Evolutionary conservation across 176 grass and related monocot genomes (phyloP).

Genomic region (Eragrostis nindensis): DNA sequence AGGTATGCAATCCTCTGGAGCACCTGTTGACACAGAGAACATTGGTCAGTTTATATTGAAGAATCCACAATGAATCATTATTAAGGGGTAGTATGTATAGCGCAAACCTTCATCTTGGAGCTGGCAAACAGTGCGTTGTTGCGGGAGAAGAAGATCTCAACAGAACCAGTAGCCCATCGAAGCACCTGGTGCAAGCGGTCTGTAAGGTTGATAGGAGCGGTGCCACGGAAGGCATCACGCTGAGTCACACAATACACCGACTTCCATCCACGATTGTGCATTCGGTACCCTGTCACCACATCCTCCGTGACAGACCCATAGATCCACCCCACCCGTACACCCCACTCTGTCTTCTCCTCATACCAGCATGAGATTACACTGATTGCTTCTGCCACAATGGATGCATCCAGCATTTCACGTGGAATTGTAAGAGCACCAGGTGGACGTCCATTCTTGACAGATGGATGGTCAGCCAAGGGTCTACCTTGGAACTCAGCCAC

Average conservation of each 20-base stretch:
- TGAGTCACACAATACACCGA: conserved; percentile 97
- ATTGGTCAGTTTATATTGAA: conserved; percentile 21
- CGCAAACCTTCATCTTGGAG: conserved; percentile 82
- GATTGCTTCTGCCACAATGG: conserved; percentile 90
- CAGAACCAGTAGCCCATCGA: conserved; percentile 93
- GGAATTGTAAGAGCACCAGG: conserved; percentile 86
- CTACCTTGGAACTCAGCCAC: conserved; percentile 95
- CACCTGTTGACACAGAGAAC: conserved; percentile 51
- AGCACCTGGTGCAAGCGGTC: conserved; percentile 97
- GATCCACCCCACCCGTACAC: conserved; percentile 88
- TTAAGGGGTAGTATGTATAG: conserved; percentile 5
- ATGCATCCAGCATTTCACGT: conserved; percentile 82
- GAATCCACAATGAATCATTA: conserved; percentile 25
- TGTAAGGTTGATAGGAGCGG: conserved; percentile 93
- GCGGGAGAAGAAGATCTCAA: conserved; percentile 97
- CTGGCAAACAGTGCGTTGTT: conserved; percentile 89
- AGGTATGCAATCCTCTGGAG: conserved; percentile 91
- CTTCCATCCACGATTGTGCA: conserved; percentile 98
- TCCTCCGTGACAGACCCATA: conserved; percentile 97
- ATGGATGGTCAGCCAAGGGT: conserved; percentile 90
- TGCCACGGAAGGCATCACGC: conserved; percentile 90
- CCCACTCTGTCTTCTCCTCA: conserved; percentile 99
- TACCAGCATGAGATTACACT: conserved; percentile 98
- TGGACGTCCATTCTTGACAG: conserved; percentile 87
- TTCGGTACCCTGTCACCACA: conserved; percentile 96